These are phyloP conservation scores for Tardiomyces digboiensis DNA, from an alignment of 1,139 yeast species.

Conservation along the genomic window DNA sequence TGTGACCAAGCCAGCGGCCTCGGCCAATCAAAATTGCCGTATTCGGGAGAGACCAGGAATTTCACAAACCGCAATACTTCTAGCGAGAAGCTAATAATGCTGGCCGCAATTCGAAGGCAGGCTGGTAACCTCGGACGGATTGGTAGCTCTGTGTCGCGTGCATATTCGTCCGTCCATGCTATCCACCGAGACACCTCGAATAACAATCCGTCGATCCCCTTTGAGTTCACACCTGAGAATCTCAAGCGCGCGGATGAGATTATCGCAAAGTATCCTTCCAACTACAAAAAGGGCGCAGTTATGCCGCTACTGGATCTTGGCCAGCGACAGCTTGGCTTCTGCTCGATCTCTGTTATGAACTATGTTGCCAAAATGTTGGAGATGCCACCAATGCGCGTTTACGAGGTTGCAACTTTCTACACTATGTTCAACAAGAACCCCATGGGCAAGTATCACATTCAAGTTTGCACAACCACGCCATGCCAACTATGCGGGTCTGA, in stretches of 20 bases:
- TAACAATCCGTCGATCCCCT: conserved; percentile 61
- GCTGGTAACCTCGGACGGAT: background rate
- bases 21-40: background rate
- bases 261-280: conserved; percentile 74
- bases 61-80: background rate
- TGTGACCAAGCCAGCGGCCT: background rate
- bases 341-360: conserved; percentile 87
- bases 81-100: background rate
- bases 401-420: conserved; percentile 88
- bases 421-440: conserved; percentile 89
- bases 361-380: conserved; percentile 80
- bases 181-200: conserved; percentile 67
- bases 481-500: conserved; percentile 84
- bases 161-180: conserved; percentile 18
- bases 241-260: conserved; percentile 60
- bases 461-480: conserved; percentile 87
- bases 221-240: conserved; percentile 69
- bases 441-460: conserved; percentile 77
- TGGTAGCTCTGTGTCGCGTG: background rate
- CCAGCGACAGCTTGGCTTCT: conserved; percentile 82
- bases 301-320: conserved; percentile 86
- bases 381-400: conserved; percentile 94
- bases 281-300: conserved; percentile 80
- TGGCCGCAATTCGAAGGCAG: conserved; percentile 1
- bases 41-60: background rate